Evolutionary conservation across 2,329 filamentous ascomycete genomes (phyloP), one percentile per base, ranked within the genome.

Genomic region (Diaporthe nobilis): DNA sequence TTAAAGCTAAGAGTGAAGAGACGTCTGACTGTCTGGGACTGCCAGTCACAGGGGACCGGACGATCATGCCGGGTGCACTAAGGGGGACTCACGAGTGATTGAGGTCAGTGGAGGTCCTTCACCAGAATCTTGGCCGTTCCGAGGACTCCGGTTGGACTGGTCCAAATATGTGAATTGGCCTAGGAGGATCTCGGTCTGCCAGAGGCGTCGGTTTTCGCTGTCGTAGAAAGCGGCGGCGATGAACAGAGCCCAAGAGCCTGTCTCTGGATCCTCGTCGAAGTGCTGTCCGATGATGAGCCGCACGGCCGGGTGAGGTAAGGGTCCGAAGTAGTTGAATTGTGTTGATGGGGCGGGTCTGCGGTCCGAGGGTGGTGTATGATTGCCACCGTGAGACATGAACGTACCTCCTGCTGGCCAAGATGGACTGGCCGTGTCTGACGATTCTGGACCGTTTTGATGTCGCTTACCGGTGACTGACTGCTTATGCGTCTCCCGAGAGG

Each of bases 211-310:
- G 49, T 80, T 78, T 4, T 80, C 68, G 3, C 63, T 72, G 80
- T 84, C 82, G 77, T 83, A 84, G 67, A 84, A 85, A 1, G 81
- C 80, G 2, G 79, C 83, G 25, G 81, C 71, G n/a, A 84, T 74
- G 17, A 84, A 76, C 72, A 81, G 82, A 58, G 80, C 82, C 82
- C 82, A 84, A 60, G 78, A 79, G 12, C 63, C 76, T 13, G 75
- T 67, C 17, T 68, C 71, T 13, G 78, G 80, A 60, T 81, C 79
- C 51, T 80, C 49, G 75, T 79, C 81, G 57, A 83, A 60, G 60
- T 80, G 58, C 73, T 81, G 78, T 31, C 78, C 80, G 61, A 82
- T 78, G 57, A 79, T 61, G 28, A 83, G 79, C 73, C 81, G 81
- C 8, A 79, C 80, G 37, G 76, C 76, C 31, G 67, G 58, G 28